Conservation (phyloP, 2,329 filamentous ascomycete species). For the Chlorencoelia australis region DNA sequence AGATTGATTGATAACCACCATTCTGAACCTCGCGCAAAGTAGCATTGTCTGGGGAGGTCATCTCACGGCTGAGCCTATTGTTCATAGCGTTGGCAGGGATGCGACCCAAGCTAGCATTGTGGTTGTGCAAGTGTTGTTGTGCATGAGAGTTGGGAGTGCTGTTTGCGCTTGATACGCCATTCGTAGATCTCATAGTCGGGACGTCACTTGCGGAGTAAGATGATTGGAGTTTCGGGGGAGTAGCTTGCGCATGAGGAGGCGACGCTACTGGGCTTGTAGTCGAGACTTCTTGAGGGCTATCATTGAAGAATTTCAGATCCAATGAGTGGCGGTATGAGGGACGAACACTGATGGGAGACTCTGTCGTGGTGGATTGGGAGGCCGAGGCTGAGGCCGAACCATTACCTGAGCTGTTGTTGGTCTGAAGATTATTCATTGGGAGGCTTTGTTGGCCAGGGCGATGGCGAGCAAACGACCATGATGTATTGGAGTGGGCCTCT, state of each 20-base stretch:
- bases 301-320: slow-evolving; percentile 40
- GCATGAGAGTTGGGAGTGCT: slow-evolving; percentile 44
- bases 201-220: slow-evolving; percentile 89
- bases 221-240: slow-evolving; percentile 66
- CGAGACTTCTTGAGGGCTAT: slow-evolving; percentile 24
- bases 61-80: slow-evolving; percentile 63
- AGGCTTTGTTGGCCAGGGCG: slow-evolving; percentile 39
- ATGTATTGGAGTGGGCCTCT: slow-evolving; percentile 33
- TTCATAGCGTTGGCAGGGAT: slow-evolving; percentile 59
- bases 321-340: slow-evolving; percentile 48
- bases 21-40: slow-evolving; percentile 33
- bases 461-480: slow-evolving; percentile 26
- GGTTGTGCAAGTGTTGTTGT: slow-evolving; percentile 53
- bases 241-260: slow-evolving; percentile 43
- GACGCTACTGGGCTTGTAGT: slow-evolving; percentile 28
- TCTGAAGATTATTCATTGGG: slow-evolving; percentile 19
- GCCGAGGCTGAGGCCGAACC: slow-evolving; percentile 28
- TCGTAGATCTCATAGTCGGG: slow-evolving; percentile 62
- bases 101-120: slow-evolving; percentile 73
- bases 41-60: slow-evolving; percentile 31
- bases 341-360: slow-evolving; percentile 38
- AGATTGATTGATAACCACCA: slow-evolving; percentile 47
- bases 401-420: slow-evolving; percentile 22
- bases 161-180: slow-evolving; percentile 19
- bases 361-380: slow-evolving; percentile 31